phyloP scores from a whole-genome alignment of 2,329 filamentous ascomycete genomes.

The Mariannaea elegans region DNA sequence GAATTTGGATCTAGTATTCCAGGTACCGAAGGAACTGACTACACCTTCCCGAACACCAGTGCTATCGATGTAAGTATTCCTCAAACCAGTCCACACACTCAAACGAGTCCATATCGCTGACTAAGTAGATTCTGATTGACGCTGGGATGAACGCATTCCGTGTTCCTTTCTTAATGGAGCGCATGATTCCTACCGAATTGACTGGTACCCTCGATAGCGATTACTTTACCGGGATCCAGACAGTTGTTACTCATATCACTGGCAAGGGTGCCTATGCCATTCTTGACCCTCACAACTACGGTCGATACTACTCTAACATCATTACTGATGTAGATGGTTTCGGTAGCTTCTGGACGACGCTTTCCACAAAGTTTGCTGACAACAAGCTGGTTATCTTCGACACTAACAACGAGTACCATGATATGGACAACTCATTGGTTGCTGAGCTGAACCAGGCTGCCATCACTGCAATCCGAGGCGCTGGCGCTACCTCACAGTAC shows the following conservation, averaged over 20 bases:
- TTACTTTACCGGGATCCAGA: slow-evolving; percentile 50
- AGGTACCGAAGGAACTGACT: slow-evolving; percentile 67
- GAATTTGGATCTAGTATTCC: slow-evolving; percentile 72
- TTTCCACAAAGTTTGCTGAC: slow-evolving; percentile 61
- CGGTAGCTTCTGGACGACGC: slow-evolving; percentile 63
- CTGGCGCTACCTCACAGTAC: slow-evolving; percentile 64
- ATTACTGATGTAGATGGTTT: slow-evolving; percentile 64
- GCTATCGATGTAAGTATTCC: slow-evolving; percentile 53
- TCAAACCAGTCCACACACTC: background rate
- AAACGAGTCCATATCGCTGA: too few relatives aligned
- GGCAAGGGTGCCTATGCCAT: slow-evolving; percentile 58
- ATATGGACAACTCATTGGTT: slow-evolving; percentile 68
- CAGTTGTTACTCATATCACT: slow-evolving; percentile 46
- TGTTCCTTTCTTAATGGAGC: slow-evolving; percentile 64
- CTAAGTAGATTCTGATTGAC: slow-evolving; percentile 56
- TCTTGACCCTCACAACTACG: slow-evolving; percentile 70
- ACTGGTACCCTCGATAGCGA: slow-evolving; percentile 49
- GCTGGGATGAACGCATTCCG: slow-evolving; percentile 68
- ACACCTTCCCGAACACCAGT: slow-evolving; percentile 65
- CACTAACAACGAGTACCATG: slow-evolving; percentile 74
- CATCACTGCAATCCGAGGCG: slow-evolving; percentile 67
- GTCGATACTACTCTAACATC: slow-evolving; percentile 60
- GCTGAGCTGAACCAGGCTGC: slow-evolving; percentile 70
- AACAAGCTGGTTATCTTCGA: slow-evolving; percentile 69
- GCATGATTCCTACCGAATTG: slow-evolving; percentile 55